Conservation (phyloP, 2,329 filamentous ascomycete species). For the Aspergillus tubingensis region DNA sequence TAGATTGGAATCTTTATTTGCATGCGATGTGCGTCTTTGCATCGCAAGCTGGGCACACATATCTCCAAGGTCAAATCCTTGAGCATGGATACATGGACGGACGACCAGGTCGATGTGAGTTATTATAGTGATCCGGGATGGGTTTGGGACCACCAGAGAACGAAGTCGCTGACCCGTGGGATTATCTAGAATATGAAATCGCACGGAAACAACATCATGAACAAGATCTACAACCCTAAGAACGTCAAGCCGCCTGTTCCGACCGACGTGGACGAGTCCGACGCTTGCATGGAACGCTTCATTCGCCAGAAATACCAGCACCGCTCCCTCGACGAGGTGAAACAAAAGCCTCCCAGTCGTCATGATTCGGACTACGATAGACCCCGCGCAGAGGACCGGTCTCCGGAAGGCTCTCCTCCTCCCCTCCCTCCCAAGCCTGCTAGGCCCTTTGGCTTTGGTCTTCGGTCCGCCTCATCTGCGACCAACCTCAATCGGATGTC, state of each 20-base stretch:
- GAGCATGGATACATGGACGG: slow-evolving; percentile 97
- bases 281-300: slow-evolving; percentile 92
- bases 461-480: slow-evolving; percentile 70
- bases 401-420: slow-evolving; percentile 57
- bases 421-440: slow-evolving; percentile 62
- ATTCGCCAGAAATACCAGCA: slow-evolving; percentile 92
- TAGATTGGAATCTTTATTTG: slow-evolving; percentile 94
- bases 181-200: slow-evolving; percentile 80
- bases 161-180: not conserved
- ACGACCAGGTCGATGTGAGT: slow-evolving; percentile 91
- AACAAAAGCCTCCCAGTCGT: slow-evolving; percentile 49
- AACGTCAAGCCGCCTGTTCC: slow-evolving; percentile 82
- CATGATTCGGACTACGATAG: slow-evolving; percentile 59
- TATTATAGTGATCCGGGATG: not conserved
- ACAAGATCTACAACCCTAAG: slow-evolving; percentile 84
- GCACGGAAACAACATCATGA: slow-evolving; percentile 81
- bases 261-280: slow-evolving; percentile 86
- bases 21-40: slow-evolving; percentile 93
- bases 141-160: not conserved
- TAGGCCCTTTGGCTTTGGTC: slow-evolving; percentile 63
- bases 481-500: slow-evolving; percentile 63
- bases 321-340: slow-evolving; percentile 53
- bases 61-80: slow-evolving; percentile 98
- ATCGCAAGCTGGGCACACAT: slow-evolving; percentile 95
- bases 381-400: slow-evolving; percentile 13